Base-by-base conservation (phyloP, 768 basidiomycete genomes). In the Pleurotus eryngii region DNA sequence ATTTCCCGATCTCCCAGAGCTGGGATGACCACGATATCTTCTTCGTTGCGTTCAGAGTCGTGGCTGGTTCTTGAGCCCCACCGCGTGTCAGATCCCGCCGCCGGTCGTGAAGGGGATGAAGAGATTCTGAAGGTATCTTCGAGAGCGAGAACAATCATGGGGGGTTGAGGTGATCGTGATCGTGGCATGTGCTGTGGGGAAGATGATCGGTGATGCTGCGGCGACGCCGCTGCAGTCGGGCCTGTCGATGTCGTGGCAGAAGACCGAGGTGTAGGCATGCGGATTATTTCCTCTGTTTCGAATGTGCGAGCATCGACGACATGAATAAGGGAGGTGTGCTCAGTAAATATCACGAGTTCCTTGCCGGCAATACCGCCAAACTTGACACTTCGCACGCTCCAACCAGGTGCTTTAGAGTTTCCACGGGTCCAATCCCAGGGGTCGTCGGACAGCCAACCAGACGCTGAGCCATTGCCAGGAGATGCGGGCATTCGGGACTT, bases 271-370 rank as follows among this genome's bases (percentile, higher is more conserved):
- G 70, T 70, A 3, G 86, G 86, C 46, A 88, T 77, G 54, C 77
- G 81, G 17, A 91, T 68, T 15, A 87, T 78, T 59, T 90, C 85
- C 60, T 89, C 86, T 5, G 81, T 81, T 65, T 92, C 86, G 63
- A 95, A 95, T 0, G 92, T 95, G 46, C 85, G 80, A 3, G 93
- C 92, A 65, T 97, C 95, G 49, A 96, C 76, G 57, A 95, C 77
- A 64, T 97, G 95, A 6, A 96, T 68, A 38, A 89, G 70, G 27
- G 82, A 87, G 1, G 90, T 90, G 67, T 96, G 93, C 90, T 95
- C 94, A 14, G 94, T 92, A 71, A 95, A 97, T 0, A 84, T 86
- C 82, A 96, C 83, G 1, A 95, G 69, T 70, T 96, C 95, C 59
- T 82, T 81, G 22, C 83, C 81, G 12, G 72, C 70, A 58, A 47